These are phyloP conservation scores for Pholiota molesta DNA, from an alignment of 768 basidiomycete species.

Conservation along the genomic window DNA sequence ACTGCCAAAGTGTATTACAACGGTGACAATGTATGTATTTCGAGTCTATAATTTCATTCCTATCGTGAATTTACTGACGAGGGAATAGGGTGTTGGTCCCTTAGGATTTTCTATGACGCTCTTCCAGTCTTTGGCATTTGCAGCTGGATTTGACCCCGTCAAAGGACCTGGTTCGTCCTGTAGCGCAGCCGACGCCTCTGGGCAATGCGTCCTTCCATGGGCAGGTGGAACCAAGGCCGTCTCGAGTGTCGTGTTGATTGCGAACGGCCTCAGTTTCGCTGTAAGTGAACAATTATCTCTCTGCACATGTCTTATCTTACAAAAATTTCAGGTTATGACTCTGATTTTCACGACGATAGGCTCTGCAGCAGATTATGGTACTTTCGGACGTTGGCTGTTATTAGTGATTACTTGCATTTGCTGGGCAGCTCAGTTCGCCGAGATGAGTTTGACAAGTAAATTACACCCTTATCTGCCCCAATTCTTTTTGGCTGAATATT, in stretches of 20 bases:
- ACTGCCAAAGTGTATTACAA: slow-evolving; percentile 72
- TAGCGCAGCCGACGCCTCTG: slow-evolving; percentile 54
- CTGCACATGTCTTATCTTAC: background rate
- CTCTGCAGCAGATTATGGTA: slow-evolving; percentile 73
- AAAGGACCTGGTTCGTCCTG: slow-evolving; percentile 75
- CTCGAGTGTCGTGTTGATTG: slow-evolving; percentile 74
- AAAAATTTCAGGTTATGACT: slow-evolving; percentile 64
- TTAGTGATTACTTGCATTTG: slow-evolving; percentile 70
- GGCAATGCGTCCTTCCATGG: slow-evolving; percentile 82
- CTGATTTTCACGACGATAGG: slow-evolving; percentile 80
- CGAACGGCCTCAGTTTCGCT: slow-evolving; percentile 78
- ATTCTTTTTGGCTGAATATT: background rate
- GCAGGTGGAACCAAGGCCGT: slow-evolving; percentile 73
- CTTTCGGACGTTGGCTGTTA: slow-evolving; percentile 78
- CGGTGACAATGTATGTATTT: slow-evolving; percentile 66
- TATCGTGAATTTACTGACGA: background rate
- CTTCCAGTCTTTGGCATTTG: slow-evolving; percentile 72
- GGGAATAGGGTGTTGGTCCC: slow-evolving; percentile 65
- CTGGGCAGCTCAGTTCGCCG: slow-evolving; percentile 82
- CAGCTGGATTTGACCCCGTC: slow-evolving; percentile 76
- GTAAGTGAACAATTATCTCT: slow-evolving; percentile 34
- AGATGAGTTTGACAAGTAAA: slow-evolving; percentile 72
- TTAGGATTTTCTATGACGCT: slow-evolving; percentile 69
- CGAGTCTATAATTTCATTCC: background rate
- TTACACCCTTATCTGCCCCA: slow-evolving; percentile 1